phyloP scores from a whole-genome alignment of 2,329 filamentous ascomycete genomes.

The Microsporum canis region DNA sequence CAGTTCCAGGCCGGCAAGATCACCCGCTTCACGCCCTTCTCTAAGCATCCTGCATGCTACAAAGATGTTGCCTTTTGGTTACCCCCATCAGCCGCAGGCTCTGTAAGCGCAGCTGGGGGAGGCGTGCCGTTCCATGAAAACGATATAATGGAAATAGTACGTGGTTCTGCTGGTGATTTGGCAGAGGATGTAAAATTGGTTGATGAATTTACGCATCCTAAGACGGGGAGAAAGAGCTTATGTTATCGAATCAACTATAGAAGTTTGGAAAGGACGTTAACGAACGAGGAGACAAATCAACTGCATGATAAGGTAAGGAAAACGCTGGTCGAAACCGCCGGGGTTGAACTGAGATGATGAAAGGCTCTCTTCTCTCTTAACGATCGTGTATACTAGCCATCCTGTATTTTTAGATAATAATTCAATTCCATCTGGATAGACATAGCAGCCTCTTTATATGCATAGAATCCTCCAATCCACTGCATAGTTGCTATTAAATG shows the following conservation, averaged over 20 bases:
- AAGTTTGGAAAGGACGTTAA: constrained; percentile 81
- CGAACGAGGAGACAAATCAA: constrained; percentile 64
- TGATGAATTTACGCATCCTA: constrained; percentile 82
- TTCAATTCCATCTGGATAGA: neutral
- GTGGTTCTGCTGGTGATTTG: constrained; percentile 66
- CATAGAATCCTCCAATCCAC: neutral
- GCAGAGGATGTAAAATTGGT: constrained; percentile 79
- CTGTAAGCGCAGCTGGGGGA: constrained; percentile 29
- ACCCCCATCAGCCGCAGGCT: constrained; percentile 30
- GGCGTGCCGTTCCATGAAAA: constrained; percentile 67
- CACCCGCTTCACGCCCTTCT: constrained; percentile 70
- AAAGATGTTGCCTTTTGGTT: constrained; percentile 97
- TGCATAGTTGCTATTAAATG: neutral
- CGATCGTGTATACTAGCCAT: neutral
- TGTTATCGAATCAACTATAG: constrained; percentile 93
- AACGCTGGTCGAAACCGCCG: constrained; percentile 57
- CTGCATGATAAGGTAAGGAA: constrained; percentile 59
- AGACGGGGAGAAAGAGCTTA: constrained; percentile 68
- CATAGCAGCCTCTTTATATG: neutral
- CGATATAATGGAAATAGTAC: constrained; percentile 91
- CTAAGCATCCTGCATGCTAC: constrained; percentile 76
- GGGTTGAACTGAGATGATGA: constrained; percentile 62
- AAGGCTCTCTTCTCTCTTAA: neutral
- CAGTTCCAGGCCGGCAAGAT: constrained; percentile 57
- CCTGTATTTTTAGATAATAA: neutral